phyloP scores from a whole-genome alignment of 257 asterid genomes.

The Solanum gracilifrons region DNA sequence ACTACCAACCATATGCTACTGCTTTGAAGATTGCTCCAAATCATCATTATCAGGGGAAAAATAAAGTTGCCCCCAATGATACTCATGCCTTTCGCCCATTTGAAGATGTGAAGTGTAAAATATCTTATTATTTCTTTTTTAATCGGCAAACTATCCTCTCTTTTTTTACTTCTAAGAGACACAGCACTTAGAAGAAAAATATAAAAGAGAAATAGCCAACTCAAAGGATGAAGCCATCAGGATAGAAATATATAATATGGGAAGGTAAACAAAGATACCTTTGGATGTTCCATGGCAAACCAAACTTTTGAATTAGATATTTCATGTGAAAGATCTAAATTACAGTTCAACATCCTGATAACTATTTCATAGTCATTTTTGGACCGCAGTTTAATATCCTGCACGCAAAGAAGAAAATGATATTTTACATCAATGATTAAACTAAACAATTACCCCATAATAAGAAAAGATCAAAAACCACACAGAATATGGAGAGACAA shows the following conservation, averaged over 20 bases:
- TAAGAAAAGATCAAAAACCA: background rate
- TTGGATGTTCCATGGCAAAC: constrained; percentile 76
- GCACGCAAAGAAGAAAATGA: background rate
- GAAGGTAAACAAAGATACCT: constrained; percentile 32
- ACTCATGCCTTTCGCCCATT: background rate
- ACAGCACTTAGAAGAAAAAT: background rate
- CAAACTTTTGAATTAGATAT: constrained; percentile 43
- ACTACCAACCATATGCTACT: background rate
- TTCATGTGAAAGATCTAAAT: constrained; percentile 34
- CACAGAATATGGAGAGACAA: background rate
- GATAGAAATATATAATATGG: background rate
- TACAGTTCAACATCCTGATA: constrained; percentile 50
- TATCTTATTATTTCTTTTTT: background rate
- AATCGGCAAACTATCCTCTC: background rate
- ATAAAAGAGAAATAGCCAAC: background rate
- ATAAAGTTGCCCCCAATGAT: background rate
- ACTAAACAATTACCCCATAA: background rate
- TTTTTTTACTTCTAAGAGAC: background rate
- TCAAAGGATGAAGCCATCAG: background rate
- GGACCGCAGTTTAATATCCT: constrained; percentile 38
- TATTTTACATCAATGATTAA: background rate
- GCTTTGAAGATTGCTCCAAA: background rate
- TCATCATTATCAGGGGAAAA: background rate
- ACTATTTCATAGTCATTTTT: constrained; percentile 55
- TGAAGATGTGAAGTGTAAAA: background rate